These are phyloP conservation scores for Corymbia calophylla DNA, from an alignment of 441 rosid genomes.

Conservation along the genomic window DNA sequence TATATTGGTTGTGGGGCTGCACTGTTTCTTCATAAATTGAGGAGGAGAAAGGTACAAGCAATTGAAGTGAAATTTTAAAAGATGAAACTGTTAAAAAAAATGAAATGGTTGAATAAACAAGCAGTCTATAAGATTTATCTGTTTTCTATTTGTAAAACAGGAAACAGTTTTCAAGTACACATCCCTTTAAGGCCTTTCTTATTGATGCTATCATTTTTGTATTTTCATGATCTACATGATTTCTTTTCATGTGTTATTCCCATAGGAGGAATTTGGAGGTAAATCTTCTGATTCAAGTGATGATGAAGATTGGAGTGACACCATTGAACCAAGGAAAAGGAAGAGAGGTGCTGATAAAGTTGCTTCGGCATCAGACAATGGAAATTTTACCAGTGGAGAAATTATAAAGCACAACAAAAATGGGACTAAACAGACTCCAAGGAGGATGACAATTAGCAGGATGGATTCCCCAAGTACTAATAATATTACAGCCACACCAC, in stretches of 20 bases:
- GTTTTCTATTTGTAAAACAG: neutral
- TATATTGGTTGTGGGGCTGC: neutral
- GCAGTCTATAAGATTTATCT: neutral
- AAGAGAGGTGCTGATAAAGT: conserved; percentile 18
- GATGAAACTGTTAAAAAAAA: neutral
- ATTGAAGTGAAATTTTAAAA: neutral
- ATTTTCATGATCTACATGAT: neutral
- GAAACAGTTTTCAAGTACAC: neutral
- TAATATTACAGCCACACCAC: conserved; percentile 11
- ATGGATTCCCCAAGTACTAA: conserved; percentile 2
- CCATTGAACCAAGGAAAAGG: conserved; percentile 24
- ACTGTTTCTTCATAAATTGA: neutral
- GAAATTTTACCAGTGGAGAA: conserved; percentile 14
- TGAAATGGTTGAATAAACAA: neutral
- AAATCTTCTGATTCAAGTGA: conserved; percentile 52
- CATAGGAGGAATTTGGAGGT: conserved; percentile 72
- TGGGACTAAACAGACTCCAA: conserved; percentile 10
- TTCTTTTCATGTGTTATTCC: neutral
- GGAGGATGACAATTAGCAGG: conserved; percentile 13
- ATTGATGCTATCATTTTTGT: neutral
- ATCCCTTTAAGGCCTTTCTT: neutral
- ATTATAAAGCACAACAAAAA: conserved; percentile 12
- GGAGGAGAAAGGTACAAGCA: neutral
- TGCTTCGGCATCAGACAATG: conserved; percentile 23
- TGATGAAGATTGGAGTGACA: conserved; percentile 59